These are phyloP conservation scores for Sporothrix pallida DNA, from an alignment of 2,329 filamentous ascomycete genomes.

Conservation along the genomic window DNA sequence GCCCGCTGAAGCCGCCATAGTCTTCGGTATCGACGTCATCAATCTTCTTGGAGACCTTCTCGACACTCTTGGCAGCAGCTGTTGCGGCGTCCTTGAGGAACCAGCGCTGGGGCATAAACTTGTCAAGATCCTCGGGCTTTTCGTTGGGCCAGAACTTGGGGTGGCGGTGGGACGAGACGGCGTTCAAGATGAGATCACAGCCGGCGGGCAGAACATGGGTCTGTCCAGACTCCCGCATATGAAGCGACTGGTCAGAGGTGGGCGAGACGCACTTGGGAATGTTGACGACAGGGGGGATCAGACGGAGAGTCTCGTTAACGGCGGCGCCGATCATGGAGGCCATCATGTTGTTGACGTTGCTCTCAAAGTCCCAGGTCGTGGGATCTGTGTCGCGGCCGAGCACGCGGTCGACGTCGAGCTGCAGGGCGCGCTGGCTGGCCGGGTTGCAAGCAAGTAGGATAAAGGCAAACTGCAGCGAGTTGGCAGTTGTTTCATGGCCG, in stretches of 20 bases:
- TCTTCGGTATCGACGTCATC: slow-evolving; percentile 56
- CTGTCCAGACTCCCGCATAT: slow-evolving; percentile 63
- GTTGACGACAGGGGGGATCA: slow-evolving; percentile 72
- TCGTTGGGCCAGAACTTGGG: slow-evolving; percentile 73
- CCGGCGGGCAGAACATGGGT: slow-evolving; percentile 63
- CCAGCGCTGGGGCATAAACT: slow-evolving; percentile 78
- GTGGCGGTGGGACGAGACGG: slow-evolving; percentile 66
- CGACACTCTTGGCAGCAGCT: slow-evolving; percentile 36
- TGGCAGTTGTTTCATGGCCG: slow-evolving; percentile 82
- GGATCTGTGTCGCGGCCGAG: slow-evolving; percentile 62
- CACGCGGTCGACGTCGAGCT: slow-evolving; percentile 71
- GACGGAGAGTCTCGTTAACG: slow-evolving; percentile 77
- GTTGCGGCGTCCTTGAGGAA: slow-evolving; percentile 49
- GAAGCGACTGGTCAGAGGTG: slow-evolving; percentile 60
- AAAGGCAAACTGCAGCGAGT: slow-evolving; percentile 73
- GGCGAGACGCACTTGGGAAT: slow-evolving; percentile 70
- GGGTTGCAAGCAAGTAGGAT: slow-evolving; percentile 71
- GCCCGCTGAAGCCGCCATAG: slow-evolving; percentile 63
- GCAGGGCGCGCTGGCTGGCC: slow-evolving; percentile 67
- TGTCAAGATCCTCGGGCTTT: slow-evolving; percentile 65
- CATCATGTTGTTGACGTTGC: slow-evolving; percentile 67
- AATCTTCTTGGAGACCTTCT: slow-evolving; percentile 37
- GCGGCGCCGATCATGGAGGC: slow-evolving; percentile 73
- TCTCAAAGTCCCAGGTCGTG: slow-evolving; percentile 73
- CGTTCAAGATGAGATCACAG: slow-evolving; percentile 61